phyloP scores from a whole-genome alignment of 2,329 filamentous ascomycete species.

The Ceratocystis ficicola region DNA sequence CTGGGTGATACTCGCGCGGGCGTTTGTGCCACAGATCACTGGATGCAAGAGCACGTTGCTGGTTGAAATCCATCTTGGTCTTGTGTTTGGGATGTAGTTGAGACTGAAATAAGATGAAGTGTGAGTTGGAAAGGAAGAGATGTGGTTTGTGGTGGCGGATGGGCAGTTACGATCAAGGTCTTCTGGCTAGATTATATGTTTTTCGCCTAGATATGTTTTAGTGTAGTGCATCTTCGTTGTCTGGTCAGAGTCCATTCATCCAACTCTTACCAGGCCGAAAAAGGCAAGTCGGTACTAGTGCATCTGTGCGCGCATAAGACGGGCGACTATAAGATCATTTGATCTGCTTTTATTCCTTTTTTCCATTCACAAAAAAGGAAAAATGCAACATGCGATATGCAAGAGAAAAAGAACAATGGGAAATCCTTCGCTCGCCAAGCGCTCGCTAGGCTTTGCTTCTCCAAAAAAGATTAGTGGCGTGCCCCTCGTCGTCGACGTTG shows the following conservation, averaged over 20 bases:
- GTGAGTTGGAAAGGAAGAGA: too few species aligned
- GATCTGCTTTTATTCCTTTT: not conserved
- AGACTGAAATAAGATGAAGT: too few species aligned
- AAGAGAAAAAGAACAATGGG: not conserved
- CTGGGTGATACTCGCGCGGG: not conserved
- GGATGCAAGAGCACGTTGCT: not conserved
- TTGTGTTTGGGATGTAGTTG: too few species aligned
- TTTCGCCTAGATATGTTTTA: not conserved
- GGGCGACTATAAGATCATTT: not conserved
- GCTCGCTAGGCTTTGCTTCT: not conserved
- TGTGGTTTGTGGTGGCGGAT: too few species aligned
- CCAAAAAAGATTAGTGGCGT: not conserved
- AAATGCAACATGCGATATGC: not conserved
- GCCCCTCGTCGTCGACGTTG: not conserved
- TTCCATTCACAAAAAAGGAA: not conserved
- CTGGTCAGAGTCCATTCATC: not conserved
- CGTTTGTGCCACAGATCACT: not conserved
- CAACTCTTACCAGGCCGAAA: not conserved
- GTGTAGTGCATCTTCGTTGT: not conserved
- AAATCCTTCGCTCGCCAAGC: not conserved
- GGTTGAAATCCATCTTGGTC: too few species aligned
- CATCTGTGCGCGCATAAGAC: not conserved
- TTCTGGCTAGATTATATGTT: too few species aligned
- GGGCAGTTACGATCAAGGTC: too few species aligned
- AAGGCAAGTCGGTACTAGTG: too few species aligned